Base-by-base conservation (phyloP, 495 filamentous ascomycete species). In the Margaritispora aquatica region DNA sequence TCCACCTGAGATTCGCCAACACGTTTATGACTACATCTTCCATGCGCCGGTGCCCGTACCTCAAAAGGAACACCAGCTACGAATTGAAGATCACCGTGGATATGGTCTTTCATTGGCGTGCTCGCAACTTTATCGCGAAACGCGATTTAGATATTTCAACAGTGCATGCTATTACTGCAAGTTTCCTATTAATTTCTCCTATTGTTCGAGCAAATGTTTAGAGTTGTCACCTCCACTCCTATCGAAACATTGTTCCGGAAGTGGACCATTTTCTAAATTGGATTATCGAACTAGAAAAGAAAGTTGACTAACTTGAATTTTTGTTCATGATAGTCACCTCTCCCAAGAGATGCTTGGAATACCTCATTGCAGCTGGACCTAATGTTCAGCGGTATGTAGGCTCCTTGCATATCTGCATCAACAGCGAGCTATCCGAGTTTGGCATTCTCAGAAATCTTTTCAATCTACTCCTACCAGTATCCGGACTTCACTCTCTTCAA, bases 1-100 rank as follows among this genome's bases (percentile, higher is more conserved):
- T n/a, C 61, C 61, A 24, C 24, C 51, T 17, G 61, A 63, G 26
- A 11, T 63, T 24, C 56, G 56, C 29, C 24, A 55, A 26, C 2
- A 54, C 13, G 57, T 60, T 2, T 64, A 64, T 53, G 11, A 49
- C 5, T 41, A 57, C 20, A 1, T 60, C 21, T 60, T 60, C 34
- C 54, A 60, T 24, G 17, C 19, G 3, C 13, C 26, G 5, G 13
- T 27, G 44, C n/a, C n/a, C n/a, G n/a, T n/a, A n/a, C n/a, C n/a
- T n/a, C n/a, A n/a, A n/a, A n/a, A n/a, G 23, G 1, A 49, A 54
- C 13, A 17, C 41, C 34, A 15, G 10, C 2, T 9, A 27, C 34
- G 36, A 22, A 5, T 11, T 10, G 5, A 27, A 11, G n/a, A 27
- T 5, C 53, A 26, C 13, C 54, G 57, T 31, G 62, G 54, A 7